phyloP scores from a whole-genome alignment of 148 eudicot genomes.

The Selenicereus undatus region DNA sequence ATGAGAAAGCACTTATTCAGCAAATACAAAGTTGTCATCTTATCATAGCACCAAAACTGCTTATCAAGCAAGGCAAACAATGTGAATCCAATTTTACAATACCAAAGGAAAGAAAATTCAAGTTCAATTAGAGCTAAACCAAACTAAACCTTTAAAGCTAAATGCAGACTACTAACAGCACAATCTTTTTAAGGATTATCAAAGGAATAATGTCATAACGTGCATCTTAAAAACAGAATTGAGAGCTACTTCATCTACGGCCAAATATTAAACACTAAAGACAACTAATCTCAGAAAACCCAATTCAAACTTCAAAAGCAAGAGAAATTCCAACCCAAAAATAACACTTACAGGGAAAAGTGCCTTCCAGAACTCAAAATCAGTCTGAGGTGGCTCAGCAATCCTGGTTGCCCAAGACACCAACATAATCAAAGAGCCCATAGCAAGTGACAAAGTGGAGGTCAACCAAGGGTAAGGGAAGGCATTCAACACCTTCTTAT shows the following conservation, averaged over 20 bases:
- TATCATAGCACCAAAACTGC: neutral
- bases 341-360: slow-evolving; percentile 67
- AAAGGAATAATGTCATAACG: neutral
- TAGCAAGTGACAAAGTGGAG: slow-evolving; percentile 76
- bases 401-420: slow-evolving; percentile 68
- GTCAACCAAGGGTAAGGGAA: slow-evolving; percentile 89
- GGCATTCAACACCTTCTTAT: slow-evolving; percentile 92
- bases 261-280: slow-evolving; percentile 3
- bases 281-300: slow-evolving; percentile 2
- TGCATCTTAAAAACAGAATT: neutral
- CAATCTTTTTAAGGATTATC: neutral
- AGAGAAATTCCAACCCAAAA: neutral
- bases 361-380: slow-evolving; percentile 82
- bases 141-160: neutral
- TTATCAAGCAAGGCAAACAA: neutral
- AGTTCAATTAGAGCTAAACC: neutral
- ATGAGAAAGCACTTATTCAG: neutral
- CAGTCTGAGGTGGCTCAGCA: slow-evolving; percentile 73
- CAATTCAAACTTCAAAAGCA: neutral
- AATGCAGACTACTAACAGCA: too few species aligned
- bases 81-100: neutral
- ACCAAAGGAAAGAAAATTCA: neutral
- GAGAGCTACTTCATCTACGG: too few species aligned
- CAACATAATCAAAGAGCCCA: slow-evolving; percentile 90
- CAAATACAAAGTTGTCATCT: neutral